phyloP scores from a whole-genome alignment of 345 rosid genomes.

The Corchorus capsularis region DNA sequence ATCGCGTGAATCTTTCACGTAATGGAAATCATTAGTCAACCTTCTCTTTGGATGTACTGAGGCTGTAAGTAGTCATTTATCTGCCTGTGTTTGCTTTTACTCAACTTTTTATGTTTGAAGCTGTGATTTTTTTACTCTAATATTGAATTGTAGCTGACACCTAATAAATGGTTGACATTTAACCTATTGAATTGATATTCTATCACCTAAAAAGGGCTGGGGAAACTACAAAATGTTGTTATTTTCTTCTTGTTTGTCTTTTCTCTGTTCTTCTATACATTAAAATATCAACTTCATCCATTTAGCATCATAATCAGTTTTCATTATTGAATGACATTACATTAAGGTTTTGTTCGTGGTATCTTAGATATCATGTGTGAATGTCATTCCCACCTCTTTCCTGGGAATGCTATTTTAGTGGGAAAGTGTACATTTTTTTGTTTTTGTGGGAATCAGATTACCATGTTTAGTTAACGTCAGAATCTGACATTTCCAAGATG shows the following conservation, averaged over 20 bases:
- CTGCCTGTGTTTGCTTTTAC: slow-evolving; percentile 2
- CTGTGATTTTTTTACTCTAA: neutral
- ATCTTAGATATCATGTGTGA: too few species aligned
- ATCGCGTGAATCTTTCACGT: slow-evolving; percentile 84
- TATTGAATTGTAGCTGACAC: neutral
- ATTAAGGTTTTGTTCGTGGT: too few species aligned
- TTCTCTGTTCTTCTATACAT: neutral
- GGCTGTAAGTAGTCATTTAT: slow-evolving; percentile 61
- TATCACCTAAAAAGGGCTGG: neutral
- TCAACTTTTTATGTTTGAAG: neutral
- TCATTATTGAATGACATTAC: neutral
- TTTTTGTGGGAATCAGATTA: too few species aligned
- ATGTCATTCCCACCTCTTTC: too few species aligned
- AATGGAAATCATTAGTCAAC: slow-evolving; percentile 91
- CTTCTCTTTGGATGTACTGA: slow-evolving; percentile 82
- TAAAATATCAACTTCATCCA: neutral
- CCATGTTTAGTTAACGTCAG: too few species aligned
- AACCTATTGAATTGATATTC: neutral
- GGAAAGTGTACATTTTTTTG: too few species aligned
- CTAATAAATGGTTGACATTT: neutral
- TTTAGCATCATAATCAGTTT: neutral
- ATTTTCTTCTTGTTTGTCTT: neutral
- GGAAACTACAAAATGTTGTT: neutral
- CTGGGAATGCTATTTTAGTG: too few species aligned
- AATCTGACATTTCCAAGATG: too few species aligned